Percentiles rank a stretch among this genome's conserved stretches.
Evolutionary conservation across 371 early-diverging fungal genomes (phyloP).

Genomic region (Mucor sp.): DNA sequence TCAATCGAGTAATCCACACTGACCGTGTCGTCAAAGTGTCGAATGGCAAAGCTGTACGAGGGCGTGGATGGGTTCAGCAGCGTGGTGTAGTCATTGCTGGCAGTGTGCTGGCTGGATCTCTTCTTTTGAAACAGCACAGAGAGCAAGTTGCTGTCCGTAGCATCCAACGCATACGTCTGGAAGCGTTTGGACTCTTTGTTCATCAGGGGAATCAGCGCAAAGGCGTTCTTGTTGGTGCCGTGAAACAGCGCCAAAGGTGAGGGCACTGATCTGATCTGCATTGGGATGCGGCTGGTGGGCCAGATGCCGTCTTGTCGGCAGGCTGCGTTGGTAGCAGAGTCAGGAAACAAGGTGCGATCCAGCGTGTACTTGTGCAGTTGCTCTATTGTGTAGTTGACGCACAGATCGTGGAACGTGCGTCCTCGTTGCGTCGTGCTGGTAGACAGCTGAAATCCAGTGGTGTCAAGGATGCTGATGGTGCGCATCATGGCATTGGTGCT

Average conservation of each 20-base stretch:
- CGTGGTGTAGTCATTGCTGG: slow-evolving; percentile 16
- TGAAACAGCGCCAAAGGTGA: slow-evolving; percentile 12
- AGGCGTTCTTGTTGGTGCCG: slow-evolving; percentile 17
- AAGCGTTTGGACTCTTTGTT: slow-evolving; percentile 38
- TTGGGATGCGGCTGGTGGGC: background rate
- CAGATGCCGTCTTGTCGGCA: slow-evolving; percentile 15
- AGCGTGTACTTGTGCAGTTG: slow-evolving; percentile 64
- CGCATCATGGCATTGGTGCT: slow-evolving; percentile 49
- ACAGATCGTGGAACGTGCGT: slow-evolving; percentile 72
- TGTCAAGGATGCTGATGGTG: slow-evolving; percentile 74
- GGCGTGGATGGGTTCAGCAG: slow-evolving; percentile 29
- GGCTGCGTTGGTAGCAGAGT: slow-evolving; percentile 7
- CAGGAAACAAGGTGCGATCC: slow-evolving; percentile 8
- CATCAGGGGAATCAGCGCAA: slow-evolving; percentile 24
- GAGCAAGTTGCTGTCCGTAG: slow-evolving; percentile 43
- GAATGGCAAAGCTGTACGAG: slow-evolving; percentile 63
- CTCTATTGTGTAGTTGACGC: slow-evolving; percentile 86
- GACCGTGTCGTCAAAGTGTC: slow-evolving; percentile 65
- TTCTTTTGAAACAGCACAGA: slow-evolving; percentile 31
- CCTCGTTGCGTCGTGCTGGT: slow-evolving; percentile 1
- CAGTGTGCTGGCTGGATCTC: slow-evolving; percentile 14
- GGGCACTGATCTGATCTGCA: background rate
- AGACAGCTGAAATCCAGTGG: slow-evolving; percentile 62
- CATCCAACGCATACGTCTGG: slow-evolving; percentile 42
- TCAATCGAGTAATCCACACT: slow-evolving; percentile 72